phyloP scores from a whole-genome alignment of 768 basidiomycete genomes.

The Russula compacta region DNA sequence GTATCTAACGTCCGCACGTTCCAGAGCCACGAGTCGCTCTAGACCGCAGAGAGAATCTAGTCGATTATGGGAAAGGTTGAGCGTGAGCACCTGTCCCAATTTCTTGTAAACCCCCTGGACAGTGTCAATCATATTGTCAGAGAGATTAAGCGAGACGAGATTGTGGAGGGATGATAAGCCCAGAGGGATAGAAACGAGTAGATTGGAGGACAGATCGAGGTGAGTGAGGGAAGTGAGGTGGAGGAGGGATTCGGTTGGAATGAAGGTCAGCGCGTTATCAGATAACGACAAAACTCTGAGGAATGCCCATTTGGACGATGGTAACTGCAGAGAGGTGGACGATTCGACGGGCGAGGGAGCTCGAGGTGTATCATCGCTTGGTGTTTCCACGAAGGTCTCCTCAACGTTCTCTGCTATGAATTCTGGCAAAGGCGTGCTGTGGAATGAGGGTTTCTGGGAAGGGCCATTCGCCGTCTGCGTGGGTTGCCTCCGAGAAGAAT shows the following conservation, averaged over 20 bases:
- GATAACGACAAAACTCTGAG: constrained; percentile 68
- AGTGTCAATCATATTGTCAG: constrained; percentile 96
- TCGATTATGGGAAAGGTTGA: constrained; percentile 81
- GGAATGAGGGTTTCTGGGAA: constrained; percentile 38
- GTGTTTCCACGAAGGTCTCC: constrained; percentile 19
- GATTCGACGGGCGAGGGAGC: constrained; percentile 19
- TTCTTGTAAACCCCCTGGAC: constrained; percentile 80
- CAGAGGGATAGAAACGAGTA: constrained; percentile 79
- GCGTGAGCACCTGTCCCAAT: constrained; percentile 63
- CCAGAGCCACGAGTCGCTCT: constrained; percentile 77
- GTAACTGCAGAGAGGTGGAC: constrained; percentile 32
- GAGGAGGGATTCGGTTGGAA: constrained; percentile 57
- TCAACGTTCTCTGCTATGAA: constrained; percentile 48
- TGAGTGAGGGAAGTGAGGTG: constrained; percentile 68
- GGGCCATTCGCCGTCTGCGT: constrained; percentile 34
- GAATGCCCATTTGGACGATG: constrained; percentile 62
- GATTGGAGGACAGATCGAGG: constrained; percentile 85
- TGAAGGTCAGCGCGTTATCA: constrained; percentile 74
- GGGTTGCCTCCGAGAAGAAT: constrained; percentile 54
- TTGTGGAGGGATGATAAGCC: constrained; percentile 67
- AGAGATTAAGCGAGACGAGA: constrained; percentile 86
- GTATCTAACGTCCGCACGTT: constrained; percentile 73
- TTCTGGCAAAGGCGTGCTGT: constrained; percentile 43
- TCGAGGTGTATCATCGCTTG: constrained; percentile 19
- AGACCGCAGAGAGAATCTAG: constrained; percentile 93